Base-by-base conservation (phyloP, 2,329 filamentous ascomycete species). In the Pyricularia pennisetigena region DNA sequence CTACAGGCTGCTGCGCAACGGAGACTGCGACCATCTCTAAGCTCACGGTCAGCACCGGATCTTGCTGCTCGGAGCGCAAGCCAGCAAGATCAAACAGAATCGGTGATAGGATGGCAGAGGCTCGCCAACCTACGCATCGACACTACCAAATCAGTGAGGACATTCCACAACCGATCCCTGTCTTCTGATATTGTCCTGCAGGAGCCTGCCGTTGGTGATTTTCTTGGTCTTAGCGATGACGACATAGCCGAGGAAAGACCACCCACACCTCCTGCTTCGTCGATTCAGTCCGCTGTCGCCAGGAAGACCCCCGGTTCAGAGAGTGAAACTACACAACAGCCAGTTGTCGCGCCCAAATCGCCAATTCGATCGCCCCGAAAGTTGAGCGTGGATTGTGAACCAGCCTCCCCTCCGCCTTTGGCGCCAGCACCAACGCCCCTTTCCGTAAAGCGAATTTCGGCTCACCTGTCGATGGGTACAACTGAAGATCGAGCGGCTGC, bases 171-270 rank as follows among this genome's bases (percentile, higher is more conserved):
- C 41, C 41, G 41, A 5, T 49, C 41, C 16, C 41, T 16, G 20
- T 49, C 41, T 23, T 72, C 74, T 30, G 78, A 77, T 68, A 74
- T 76, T 1, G 77, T 80, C 1, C 78, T 86, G 4, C 77, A 78
- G 64, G 85, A 86, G 71, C 85, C 85, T 6, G 81, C 81, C 54
- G 76, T 86, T 26, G 79, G 80, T 23, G 85, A 87, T 57, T 86
- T 87, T 67, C 77, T 85, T 67, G 78, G 79, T 24, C 77, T 87
- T 6, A 83, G 80, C 68, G 85, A 87, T 69, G 85, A 88, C 32
- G 85, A 87, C 68, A 85, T 88, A 70, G 83, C 85, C 9, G 85
- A 87, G 71, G 41, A 49, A 49, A 49, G 41, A n/a, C 41, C 41
- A 49, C 41, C 41, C 16, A 49, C 41, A 49, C 41, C 41, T 49